Evolutionary conservation across 441 rosid species (phyloP).

Genomic region (Melastoma candidum): DNA sequence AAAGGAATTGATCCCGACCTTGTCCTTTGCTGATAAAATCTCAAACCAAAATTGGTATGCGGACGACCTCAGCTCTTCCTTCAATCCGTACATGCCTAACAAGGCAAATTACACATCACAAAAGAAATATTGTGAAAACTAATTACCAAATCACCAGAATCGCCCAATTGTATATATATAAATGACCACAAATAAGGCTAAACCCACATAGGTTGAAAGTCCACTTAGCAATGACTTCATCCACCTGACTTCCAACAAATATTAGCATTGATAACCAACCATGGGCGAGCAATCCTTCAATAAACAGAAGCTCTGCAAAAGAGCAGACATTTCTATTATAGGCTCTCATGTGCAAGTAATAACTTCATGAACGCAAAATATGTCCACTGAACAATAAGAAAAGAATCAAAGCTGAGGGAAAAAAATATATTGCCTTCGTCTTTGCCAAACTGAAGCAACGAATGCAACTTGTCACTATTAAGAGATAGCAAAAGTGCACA

Average conservation of each 20-base stretch:
- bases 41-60: constrained; percentile 77
- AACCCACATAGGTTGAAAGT: constrained; percentile 54
- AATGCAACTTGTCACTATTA: constrained; percentile 25
- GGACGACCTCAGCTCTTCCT: constrained; percentile 51
- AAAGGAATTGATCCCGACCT: constrained; percentile 29
- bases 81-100: constrained; percentile 69
- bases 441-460: constrained; percentile 30
- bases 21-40: constrained; percentile 30
- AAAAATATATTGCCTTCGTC: constrained; percentile 37
- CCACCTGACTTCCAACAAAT: constrained; percentile 31
- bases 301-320: constrained; percentile 39
- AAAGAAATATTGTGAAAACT: constrained; percentile 15
- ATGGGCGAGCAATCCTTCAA: constrained; percentile 54
- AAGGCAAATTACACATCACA: constrained; percentile 9
- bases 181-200: constrained; percentile 9
- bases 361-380: background rate
- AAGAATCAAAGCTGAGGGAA: background rate
- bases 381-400: too few relatives aligned
- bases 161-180: too few relatives aligned
- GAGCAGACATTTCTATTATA: constrained; percentile 1
- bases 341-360: background rate
- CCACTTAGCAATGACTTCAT: constrained; percentile 57
- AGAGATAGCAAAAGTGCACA: constrained; percentile 50
- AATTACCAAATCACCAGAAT: background rate
- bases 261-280: constrained; percentile 64